These are phyloP conservation scores for Paramecium bursaria DNA, from an alignment of 73 alveolate genomes.

Conservation along the genomic window DNA sequence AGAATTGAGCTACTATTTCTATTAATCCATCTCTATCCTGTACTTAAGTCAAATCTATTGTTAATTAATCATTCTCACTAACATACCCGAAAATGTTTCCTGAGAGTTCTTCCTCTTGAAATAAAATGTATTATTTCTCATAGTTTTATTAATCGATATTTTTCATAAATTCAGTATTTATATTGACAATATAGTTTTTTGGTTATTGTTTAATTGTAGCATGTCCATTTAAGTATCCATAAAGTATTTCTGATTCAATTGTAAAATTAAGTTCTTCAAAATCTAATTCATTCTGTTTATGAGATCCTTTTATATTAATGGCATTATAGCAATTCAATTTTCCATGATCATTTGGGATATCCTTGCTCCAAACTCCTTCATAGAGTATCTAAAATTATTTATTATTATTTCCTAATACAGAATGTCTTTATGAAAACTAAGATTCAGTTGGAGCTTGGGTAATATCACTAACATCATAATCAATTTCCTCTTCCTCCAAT, in stretches of 20 bases:
- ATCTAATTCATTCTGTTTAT: slow-evolving; percentile 29
- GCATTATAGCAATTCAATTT: slow-evolving; percentile 2
- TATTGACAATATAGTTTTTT: not conserved
- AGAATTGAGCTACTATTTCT: no score
- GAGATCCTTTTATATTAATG: not conserved
- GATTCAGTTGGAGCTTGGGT: not conserved
- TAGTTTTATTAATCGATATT: no score
- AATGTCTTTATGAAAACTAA: not conserved
- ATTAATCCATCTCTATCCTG: no score
- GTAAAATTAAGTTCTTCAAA: slow-evolving; percentile 3
- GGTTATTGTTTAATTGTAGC: not conserved
- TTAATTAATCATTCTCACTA: no score
- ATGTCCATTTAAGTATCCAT: not conserved
- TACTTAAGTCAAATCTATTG: no score
- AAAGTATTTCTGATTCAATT: slow-evolving; percentile 8
- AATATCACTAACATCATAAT: not conserved
- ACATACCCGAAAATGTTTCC: no score
- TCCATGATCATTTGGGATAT: slow-evolving; percentile 41
- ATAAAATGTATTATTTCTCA: no score
- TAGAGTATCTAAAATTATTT: slow-evolving; percentile 19
- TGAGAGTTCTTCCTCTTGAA: no score
- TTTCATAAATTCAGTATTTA: no score
- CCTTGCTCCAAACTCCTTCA: slow-evolving; percentile 18
- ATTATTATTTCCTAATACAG: not conserved
- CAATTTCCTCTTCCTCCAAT: slow-evolving; percentile 1